phyloP scores from a whole-genome alignment of 2,329 filamentous ascomycete genomes.

The Bipolaris bicolor region DNA sequence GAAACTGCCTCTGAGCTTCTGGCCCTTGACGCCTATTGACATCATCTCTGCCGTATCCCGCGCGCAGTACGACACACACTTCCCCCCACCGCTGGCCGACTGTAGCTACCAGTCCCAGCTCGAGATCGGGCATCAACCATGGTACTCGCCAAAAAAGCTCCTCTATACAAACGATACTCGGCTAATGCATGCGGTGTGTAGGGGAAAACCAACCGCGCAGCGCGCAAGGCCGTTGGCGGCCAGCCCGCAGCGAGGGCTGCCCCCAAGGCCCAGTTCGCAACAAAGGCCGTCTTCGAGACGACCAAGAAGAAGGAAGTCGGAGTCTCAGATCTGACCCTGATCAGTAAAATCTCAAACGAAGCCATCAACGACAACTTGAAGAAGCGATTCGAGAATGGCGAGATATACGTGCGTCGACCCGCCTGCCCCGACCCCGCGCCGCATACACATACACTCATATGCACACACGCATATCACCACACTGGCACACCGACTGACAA shows the following conservation, averaged over 20 bases:
- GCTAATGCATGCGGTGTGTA: constrained; percentile 38
- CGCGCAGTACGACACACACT: constrained; percentile 15
- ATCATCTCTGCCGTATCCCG: constrained; percentile 1
- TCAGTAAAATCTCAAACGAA: constrained; percentile 99
- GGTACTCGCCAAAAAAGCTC: constrained; percentile 29
- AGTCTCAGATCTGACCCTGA: constrained; percentile 93
- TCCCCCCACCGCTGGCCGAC: constrained; percentile 18
- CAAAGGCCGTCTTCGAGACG: constrained; percentile 94
- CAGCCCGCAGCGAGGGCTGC: constrained; percentile 51
- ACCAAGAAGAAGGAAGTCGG: constrained; percentile 99
- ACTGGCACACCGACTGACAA: constrained; percentile 32
- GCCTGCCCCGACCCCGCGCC: constrained; percentile 33
- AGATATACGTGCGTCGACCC: constrained; percentile 77
- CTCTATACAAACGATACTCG: constrained; percentile 7
- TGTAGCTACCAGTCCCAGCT: constrained; percentile 26
- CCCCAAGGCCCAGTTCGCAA: constrained; percentile 71
- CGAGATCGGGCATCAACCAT: constrained; percentile 45
- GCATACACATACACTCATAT: constrained; percentile 14
- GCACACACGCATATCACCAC: constrained; percentile 14
- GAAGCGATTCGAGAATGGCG: constrained; percentile 94
- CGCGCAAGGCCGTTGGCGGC: constrained; percentile 57
- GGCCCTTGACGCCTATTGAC: constrained; percentile 8
- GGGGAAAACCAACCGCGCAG: constrained; percentile 64
- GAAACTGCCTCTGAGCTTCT: neutral
- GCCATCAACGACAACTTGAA: constrained; percentile 99